These are phyloP conservation scores for Trichocladium antarcticum DNA, from an alignment of 495 filamentous ascomycete genomes.

Conservation along the genomic window DNA sequence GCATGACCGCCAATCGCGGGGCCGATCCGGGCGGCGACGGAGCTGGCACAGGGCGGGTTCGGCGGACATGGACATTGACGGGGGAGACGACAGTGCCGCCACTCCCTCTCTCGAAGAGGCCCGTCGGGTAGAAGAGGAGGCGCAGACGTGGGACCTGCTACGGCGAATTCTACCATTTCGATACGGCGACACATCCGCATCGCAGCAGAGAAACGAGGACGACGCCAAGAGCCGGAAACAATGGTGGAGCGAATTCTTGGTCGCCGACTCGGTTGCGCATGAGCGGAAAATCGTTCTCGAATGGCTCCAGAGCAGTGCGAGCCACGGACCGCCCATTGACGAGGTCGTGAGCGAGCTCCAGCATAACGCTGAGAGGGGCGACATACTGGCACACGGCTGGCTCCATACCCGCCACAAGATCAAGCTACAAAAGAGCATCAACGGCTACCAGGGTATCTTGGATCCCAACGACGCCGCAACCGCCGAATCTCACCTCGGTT, in stretches of 20 bases:
- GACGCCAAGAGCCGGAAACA: conserved; percentile 23
- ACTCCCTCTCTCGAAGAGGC: conserved; percentile 27
- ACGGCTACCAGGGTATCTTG: conserved; percentile 49
- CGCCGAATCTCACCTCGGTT: conserved; percentile 46
- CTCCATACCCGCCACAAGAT: conserved; percentile 80
- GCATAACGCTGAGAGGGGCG: conserved; percentile 51
- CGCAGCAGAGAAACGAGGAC: conserved; percentile 14
- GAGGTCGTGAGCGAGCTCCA: conserved; percentile 60
- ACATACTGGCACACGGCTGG: conserved; percentile 77
- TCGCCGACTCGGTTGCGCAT: conserved; percentile 40
- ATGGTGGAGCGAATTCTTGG: conserved; percentile 39
- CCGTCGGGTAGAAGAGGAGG: conserved; percentile 46
- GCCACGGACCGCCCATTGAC: conserved; percentile 57
- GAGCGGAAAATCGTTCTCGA: conserved; percentile 66
- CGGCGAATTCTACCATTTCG: conserved; percentile 46
- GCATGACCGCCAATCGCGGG: conserved; percentile 23
- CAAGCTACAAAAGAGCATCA: conserved; percentile 77
- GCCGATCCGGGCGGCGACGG: conserved; percentile 50
- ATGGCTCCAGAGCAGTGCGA: conserved; percentile 70
- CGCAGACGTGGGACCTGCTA: conserved; percentile 82
- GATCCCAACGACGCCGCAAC: conserved; percentile 48
- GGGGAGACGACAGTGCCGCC: conserved; percentile 29
- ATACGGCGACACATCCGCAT: conserved; percentile 30
- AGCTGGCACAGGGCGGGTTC: conserved; percentile 48
- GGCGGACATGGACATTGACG: conserved; percentile 52